Conservation (phyloP, 148 eudicot species). For the Rheum nobile region DNA sequence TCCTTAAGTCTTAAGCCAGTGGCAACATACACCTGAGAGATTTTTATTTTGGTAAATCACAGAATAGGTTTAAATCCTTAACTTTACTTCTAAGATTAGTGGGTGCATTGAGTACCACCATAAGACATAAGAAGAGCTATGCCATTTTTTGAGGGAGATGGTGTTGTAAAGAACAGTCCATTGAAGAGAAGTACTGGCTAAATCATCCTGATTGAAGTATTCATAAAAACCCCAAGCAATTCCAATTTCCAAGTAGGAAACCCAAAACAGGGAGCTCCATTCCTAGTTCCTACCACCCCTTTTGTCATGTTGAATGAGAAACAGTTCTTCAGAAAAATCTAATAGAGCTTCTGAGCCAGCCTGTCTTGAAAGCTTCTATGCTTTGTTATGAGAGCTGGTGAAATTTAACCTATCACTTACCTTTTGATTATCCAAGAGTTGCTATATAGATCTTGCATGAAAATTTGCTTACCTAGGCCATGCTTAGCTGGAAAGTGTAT, state of each 20-base stretch:
- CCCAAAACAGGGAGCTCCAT: not conserved
- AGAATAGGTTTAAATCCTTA: not conserved
- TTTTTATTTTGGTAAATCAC: not conserved
- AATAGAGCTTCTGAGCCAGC: no score
- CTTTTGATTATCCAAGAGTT: not conserved
- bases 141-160: not conserved
- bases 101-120: no score
- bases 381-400: not conserved
- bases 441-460: not conserved
- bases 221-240: not conserved
- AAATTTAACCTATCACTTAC: not conserved
- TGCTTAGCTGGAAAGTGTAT: no score
- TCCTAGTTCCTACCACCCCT: no score
- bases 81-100: not conserved
- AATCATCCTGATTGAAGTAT: not conserved
- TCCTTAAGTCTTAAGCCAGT: not conserved
- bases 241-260: not conserved
- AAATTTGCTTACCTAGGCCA: not conserved
- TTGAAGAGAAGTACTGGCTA: not conserved
- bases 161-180: not conserved
- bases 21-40: not conserved
- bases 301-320: not conserved
- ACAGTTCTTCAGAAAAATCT: not conserved
- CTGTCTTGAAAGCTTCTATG: no score
- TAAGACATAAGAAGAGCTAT: not conserved